Evolutionary conservation across 257 asterid genomes (phyloP), one percentile per base, ranked within the genome.

Genomic region (Primulina huaijiensis): DNA sequence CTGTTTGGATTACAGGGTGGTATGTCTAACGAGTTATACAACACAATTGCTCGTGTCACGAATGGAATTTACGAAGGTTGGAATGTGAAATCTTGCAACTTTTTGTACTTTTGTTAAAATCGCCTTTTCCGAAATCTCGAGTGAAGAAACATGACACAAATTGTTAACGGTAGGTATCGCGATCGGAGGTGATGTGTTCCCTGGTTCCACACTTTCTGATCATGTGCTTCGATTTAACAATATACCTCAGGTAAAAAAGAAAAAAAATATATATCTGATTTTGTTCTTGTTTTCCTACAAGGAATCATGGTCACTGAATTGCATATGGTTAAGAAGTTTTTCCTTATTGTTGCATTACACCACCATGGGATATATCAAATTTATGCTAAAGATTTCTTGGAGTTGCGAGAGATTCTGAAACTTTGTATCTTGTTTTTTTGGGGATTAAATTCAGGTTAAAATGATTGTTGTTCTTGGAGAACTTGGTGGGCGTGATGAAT

Each of bases 141-240:
- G 53, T 43, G 53, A 43, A 11, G 53, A 43, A 43, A 43, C n/a
- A n/a, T 43, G 53, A 5, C 5, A 38, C 14, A 38, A 7, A 38
- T 38, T 38, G 16, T 38, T 12, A 43, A 43, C n/a, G 12, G 46
- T 70, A 94, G 99, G 99, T 71, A 91, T 94, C 82, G 99, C 99
- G 55, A 94, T 94, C n/a, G 99, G 99, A 75, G 99, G 99, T 78
- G 99, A 94, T 73, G 99, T 94, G 77, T 91, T 94, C 79, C 99
- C 99, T 63, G 99, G 99, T n/a, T 94, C 99, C 14, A 91, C 99
- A 50, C 97, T 94, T 65, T 91, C 99, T 76, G 99, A 94, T 83
- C 97, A 94, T 69, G 99, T 94, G 80, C 82, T 94, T 79, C 90
- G 99, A 72, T 94, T 94, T 74, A 94, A 90, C 90, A 94, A 94